Percentiles rank a stretch among this genome's conserved stretches.
phyloP scores from a whole-genome alignment of 1,284 basidiomycete genomes.

The Austroboletus olivaceoglutinosus region DNA sequence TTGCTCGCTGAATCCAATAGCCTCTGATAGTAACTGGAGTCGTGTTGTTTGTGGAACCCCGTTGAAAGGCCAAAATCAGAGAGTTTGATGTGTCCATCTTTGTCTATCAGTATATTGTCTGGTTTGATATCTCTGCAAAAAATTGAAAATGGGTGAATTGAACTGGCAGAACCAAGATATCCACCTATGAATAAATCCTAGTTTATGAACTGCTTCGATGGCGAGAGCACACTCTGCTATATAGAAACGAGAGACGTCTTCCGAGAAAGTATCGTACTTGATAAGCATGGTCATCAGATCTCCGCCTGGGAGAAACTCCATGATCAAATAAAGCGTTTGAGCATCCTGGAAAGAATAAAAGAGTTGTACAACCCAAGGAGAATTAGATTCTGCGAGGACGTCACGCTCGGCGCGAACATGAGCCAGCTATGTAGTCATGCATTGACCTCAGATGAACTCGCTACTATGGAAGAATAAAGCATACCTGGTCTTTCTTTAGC shows the following conservation, averaged over 20 bases:
- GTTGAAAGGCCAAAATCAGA: conserved; percentile 96
- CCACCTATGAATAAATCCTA: conserved; percentile 90
- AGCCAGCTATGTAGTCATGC: conserved; percentile 66
- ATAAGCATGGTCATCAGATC: conserved; percentile 99
- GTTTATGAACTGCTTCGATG: conserved; percentile 87
- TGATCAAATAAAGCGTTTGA: conserved; percentile 93
- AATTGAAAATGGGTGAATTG: not conserved
- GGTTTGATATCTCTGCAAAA: conserved; percentile 85
- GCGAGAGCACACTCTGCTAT: conserved; percentile 94
- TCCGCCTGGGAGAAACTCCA: conserved; percentile 99
- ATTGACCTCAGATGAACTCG: conserved; percentile 32
- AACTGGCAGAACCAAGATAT: not conserved
- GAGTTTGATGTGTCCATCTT: conserved; percentile 91
- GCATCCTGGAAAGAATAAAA: conserved; percentile 99
- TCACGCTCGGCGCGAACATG: conserved; percentile 85
- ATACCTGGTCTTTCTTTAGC: conserved; percentile 97
- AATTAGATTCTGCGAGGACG: conserved; percentile 95
- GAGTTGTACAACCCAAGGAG: conserved; percentile 96
- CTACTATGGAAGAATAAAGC: conserved; percentile 17
- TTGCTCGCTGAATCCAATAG: conserved; percentile 52
- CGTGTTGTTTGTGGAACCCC: conserved; percentile 93
- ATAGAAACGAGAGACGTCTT: conserved; percentile 98
- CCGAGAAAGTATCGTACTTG: conserved; percentile 99
- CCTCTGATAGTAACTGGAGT: conserved; percentile 87
- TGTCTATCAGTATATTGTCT: conserved; percentile 93